A percentile compares a stretch with the other conserved stretches of the same genome.
phyloP scores from a whole-genome alignment of 768 basidiomycete species.

The Austroboletus festivus region DNA sequence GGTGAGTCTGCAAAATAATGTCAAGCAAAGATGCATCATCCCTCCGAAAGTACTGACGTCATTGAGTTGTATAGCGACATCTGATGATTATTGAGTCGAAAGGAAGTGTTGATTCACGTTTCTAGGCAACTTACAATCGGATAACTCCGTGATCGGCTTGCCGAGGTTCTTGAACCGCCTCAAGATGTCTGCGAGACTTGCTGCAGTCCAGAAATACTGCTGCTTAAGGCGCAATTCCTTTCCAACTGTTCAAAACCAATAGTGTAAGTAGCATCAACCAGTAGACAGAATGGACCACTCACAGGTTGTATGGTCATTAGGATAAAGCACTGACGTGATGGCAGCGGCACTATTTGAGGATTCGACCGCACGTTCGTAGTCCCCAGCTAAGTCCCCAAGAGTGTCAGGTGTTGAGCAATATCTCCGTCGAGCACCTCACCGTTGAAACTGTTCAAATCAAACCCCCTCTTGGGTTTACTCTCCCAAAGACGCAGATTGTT shows the following conservation, averaged over 20 bases:
- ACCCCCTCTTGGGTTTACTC: conserved; percentile 83
- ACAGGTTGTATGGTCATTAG: conserved; percentile 85
- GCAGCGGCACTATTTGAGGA: conserved; percentile 87
- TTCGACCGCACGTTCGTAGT: conserved; percentile 88
- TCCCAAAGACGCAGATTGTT: conserved; percentile 90
- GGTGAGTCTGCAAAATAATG: conserved; percentile 68
- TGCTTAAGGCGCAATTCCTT: conserved; percentile 91
- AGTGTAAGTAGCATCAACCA: not conserved
- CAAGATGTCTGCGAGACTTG: conserved; percentile 84
- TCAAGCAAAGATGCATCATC: conserved; percentile 1
- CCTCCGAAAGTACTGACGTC: conserved; percentile 50
- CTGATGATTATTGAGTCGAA: conserved; percentile 34
- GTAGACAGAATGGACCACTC: conserved; percentile 16
- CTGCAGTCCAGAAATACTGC: conserved; percentile 94
- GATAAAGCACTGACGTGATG: conserved; percentile 94
- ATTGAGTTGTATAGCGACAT: conserved; percentile 92
- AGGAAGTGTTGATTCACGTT: not conserved
- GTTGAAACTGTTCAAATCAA: conserved; percentile 95
- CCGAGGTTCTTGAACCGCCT: conserved; percentile 90
- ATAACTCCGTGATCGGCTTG: conserved; percentile 74
- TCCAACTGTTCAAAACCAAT: conserved; percentile 50
- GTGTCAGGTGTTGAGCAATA: not conserved
- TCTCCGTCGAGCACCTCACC: conserved; percentile 39
- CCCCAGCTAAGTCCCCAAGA: conserved; percentile 62
- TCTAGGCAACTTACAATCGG: conserved; percentile 61